phyloP scores from a whole-genome alignment of 768 basidiomycete species.

The Kwoniella shandongensis region DNA sequence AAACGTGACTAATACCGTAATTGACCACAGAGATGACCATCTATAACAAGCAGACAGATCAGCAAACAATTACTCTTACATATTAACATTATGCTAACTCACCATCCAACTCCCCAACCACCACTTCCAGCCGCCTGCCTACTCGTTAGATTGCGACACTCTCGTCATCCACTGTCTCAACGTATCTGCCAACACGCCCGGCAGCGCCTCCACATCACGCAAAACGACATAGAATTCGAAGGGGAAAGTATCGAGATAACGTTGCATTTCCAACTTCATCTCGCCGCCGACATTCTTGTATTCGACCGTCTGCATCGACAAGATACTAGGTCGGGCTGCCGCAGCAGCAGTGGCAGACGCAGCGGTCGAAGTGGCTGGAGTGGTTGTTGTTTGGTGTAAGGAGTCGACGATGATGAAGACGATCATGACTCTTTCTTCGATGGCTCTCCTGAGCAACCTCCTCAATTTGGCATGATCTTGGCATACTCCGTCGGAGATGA shows the following conservation, averaged over 20 bases:
- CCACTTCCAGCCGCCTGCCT: neutral
- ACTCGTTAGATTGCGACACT: constrained; percentile 49
- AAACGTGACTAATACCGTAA: no score
- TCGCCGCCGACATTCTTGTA: constrained; percentile 66
- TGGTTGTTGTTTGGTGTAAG: constrained; percentile 58
- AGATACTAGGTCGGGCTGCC: constrained; percentile 65
- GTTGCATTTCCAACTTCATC: constrained; percentile 81
- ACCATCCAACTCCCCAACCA: no score
- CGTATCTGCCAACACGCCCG: constrained; percentile 82
- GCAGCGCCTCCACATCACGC: constrained; percentile 82
- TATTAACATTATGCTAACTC: no score
- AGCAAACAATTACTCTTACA: no score
- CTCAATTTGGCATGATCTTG: constrained; percentile 88
- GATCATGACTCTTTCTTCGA: constrained; percentile 87
- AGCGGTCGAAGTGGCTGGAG: constrained; percentile 33
- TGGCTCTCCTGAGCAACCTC: constrained; percentile 74
- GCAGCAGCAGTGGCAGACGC: constrained; percentile 11
- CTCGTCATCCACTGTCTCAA: constrained; percentile 70
- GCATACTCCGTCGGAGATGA: constrained; percentile 98
- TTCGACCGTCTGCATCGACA: constrained; percentile 87
- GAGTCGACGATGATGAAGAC: constrained; percentile 96
- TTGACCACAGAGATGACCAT: no score
- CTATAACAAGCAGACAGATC: no score
- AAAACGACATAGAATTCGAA: constrained; percentile 96
- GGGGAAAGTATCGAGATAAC: constrained; percentile 94